Evolutionary conservation across 768 basidiomycete species (phyloP), one percentile per base, ranked within the genome.

Genomic region (Candolleomyces eurysporus): DNA sequence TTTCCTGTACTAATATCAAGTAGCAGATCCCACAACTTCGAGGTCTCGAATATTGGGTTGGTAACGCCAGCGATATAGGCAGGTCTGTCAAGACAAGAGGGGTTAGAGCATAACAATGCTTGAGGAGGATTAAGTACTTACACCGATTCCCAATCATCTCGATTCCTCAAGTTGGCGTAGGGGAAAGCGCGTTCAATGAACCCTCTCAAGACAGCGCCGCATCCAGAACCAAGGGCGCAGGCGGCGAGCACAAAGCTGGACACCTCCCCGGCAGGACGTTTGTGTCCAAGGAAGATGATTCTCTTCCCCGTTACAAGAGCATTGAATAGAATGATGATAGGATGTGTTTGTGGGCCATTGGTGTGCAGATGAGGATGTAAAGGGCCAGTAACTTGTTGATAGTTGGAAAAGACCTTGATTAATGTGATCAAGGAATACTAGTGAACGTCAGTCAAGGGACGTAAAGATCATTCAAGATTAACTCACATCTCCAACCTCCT

Each of bases 61-160:
- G 93, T 96, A 3, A 98, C 96, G 1, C 97, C 97, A 10, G 96
- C 97, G 57, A 99, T 95, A 70, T 89, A 99, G 13, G 93, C 96
- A 4, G 91, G 88, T 43, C 94, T 94, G 64, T 43, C 2, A 7
- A 54, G 40, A 5, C 51, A 48, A 62, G 40, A 53, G 17, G 14
- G 50, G 51, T 61, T 19, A 51, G 52, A 11, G 13, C 19, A 57
- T 8, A 63, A 39, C 52, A 43, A 49, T 31, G 42, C 16, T 49
- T 3, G 22, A 64, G 52, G 60, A 49, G 52, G 36, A 36, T 36
- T 7, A 53, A 61, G 48, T 48, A 81, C 90, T 76, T 77, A 94
- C 93, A 89, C 88, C 8, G 86, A 82, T 73, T 96, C 91, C 84
- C 96, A 91, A 68, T 96, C 92, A 65, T 96, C 95, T 60, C 90